Conservation (phyloP, 495 filamentous ascomycete species). For the Aspergillus diversus region DNA sequence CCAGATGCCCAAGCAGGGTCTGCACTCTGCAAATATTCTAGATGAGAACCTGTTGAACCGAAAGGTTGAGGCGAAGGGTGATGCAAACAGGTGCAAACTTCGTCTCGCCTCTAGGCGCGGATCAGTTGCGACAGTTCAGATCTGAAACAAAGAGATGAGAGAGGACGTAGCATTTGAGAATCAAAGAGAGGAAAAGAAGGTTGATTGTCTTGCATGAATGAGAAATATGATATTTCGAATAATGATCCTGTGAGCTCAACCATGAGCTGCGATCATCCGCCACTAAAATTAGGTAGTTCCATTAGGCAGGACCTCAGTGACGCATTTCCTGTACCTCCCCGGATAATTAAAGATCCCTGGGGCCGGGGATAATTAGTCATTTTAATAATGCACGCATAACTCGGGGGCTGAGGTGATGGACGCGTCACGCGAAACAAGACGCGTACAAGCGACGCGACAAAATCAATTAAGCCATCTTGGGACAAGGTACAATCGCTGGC, state of each 20-base stretch:
- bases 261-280: background rate
- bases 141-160: background rate
- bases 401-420: background rate
- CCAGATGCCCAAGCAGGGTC: slow-evolving; percentile 2
- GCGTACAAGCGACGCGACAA: background rate
- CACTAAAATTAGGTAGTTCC: background rate
- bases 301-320: slow-evolving; percentile 24
- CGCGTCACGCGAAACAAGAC: no score
- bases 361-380: slow-evolving; percentile 2
- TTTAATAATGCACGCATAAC: background rate
- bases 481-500: slow-evolving; percentile 18
- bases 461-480: slow-evolving; percentile 33
- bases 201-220: background rate
- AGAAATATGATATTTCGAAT: background rate
- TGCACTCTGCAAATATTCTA: background rate
- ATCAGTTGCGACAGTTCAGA: background rate
- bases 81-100: slow-evolving; percentile 48
- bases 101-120: slow-evolving; percentile 13
- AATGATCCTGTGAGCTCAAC: slow-evolving; percentile 6
- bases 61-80: slow-evolving; percentile 19
- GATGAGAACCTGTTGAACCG: slow-evolving; percentile 9
- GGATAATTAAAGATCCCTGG: slow-evolving; percentile 19
- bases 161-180: slow-evolving; percentile 10
- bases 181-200: background rate
- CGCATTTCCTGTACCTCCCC: slow-evolving; percentile 14